Conservation (phyloP, 2,329 filamentous ascomycete species). For the Bretziella fagacearum region DNA sequence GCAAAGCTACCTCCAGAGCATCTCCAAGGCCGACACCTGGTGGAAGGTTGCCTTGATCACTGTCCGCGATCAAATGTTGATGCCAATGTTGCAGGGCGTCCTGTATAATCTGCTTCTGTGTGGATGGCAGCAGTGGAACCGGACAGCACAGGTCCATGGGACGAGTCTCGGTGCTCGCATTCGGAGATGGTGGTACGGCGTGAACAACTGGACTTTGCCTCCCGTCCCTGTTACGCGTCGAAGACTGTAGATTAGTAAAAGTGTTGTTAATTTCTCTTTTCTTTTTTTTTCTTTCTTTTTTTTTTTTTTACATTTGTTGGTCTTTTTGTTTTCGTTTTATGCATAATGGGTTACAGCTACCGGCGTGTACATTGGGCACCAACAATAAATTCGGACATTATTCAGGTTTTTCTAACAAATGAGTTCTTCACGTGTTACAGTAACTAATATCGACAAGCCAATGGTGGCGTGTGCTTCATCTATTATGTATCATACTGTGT, state of each 20-base stretch:
- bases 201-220: constrained; percentile 77
- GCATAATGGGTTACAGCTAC: neutral
- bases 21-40: constrained; percentile 63
- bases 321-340: neutral
- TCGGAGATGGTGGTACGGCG: constrained; percentile 84
- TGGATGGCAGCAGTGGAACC: constrained; percentile 86
- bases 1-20: constrained; percentile 90
- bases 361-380: neutral
- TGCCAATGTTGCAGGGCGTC: constrained; percentile 75
- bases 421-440: no score
- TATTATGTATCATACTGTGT: neutral
- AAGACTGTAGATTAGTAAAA: constrained; percentile 5
- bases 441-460: no score
- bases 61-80: constrained; percentile 70
- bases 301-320: neutral
- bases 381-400: neutral
- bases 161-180: constrained; percentile 58
- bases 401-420: neutral
- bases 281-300: neutral
- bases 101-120: constrained; percentile 72
- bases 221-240: constrained; percentile 14
- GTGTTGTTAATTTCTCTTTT: neutral
- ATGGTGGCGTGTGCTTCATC: neutral
- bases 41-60: constrained; percentile 73
- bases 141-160: constrained; percentile 58